Base-by-base conservation (phyloP, 257 asterid species). In the Solanum neorickii region DNA sequence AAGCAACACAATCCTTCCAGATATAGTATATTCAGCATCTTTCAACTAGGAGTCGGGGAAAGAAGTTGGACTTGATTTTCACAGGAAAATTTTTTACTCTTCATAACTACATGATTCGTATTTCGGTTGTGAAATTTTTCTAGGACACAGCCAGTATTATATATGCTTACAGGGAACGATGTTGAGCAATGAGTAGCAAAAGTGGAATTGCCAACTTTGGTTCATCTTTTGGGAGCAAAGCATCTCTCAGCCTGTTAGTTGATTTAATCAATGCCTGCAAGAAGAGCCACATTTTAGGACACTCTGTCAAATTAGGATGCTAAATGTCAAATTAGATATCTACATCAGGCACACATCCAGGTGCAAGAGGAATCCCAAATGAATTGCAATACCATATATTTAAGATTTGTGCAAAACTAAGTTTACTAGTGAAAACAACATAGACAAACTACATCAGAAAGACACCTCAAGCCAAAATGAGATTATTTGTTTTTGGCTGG, bases 211-310 rank as follows among this genome's bases (percentile, higher is more conserved):
- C 99, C 94, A 95, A 85, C 89, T 93, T 96, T 21, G 96, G 98
- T 62, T 97, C 99, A 31, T 97, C 99, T 92, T 93, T 96, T 42
- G 99, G 93, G 73, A 97, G 93, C 91, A 97, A 91, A 84, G 99
- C 91, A 92, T 97, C 99, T 86, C 98, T 91, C 83, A 97, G 98
- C 90, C 99, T 92, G 92, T 93, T 97, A 15, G 98, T 97, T 72
- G 99, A 97, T 93, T 97, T 97, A 86, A 93, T 89, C 94, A 96
- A 93, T 23, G 99, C 98, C 99, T 97, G 99, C 89, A 90, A 85
- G 84, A 56, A 66, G 52, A 78, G 49, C 44, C 69, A 49, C 29
- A 49, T 82, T 52, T 82, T 29, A 47, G 44, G 69, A 47, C 85
- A 31, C 16, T 31, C 62, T 7, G 14, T 25, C 84, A 78, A 42